phyloP scores from a whole-genome alignment of 805 yeast genomes.

The Kazachstania psychrophila region DNA sequence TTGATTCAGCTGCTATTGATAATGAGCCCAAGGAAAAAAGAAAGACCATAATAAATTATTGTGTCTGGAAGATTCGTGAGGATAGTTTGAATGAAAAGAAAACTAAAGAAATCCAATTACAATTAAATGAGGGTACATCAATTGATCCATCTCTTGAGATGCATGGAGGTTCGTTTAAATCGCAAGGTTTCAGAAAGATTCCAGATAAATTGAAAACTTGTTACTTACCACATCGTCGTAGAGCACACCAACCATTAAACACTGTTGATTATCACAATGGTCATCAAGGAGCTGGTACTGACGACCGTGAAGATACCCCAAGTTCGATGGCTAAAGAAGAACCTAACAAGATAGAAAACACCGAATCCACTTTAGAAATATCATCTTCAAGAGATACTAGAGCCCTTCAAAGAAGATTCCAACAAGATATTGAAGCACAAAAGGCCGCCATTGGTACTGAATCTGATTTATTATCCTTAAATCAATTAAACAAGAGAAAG shows the following conservation, averaged over 20 bases:
- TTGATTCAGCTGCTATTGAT: not conserved
- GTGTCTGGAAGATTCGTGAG: conserved; percentile 19
- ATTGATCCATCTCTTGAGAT: conserved; percentile 31
- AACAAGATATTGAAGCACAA: conserved; percentile 79
- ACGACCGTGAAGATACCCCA: conserved; percentile 32
- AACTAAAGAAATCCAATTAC: conserved; percentile 12
- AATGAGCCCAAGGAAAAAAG: not conserved
- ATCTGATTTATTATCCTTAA: conserved; percentile 70
- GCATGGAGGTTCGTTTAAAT: conserved; percentile 51
- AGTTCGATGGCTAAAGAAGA: conserved; percentile 13
- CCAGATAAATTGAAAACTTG: conserved; percentile 63
- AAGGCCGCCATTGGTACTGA: conserved; percentile 70
- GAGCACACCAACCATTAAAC: conserved; percentile 55
- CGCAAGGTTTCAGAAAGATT: conserved; percentile 66
- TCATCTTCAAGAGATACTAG: conserved; percentile 79
- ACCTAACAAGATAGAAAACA: conserved; percentile 12
- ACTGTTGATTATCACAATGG: conserved; percentile 53
- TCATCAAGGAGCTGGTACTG: conserved; percentile 30
- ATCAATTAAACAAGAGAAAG: conserved; percentile 79
- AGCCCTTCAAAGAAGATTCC: conserved; percentile 79
- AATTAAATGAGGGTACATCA: conserved; percentile 21
- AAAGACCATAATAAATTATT: conserved; percentile 10
- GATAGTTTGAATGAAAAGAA: conserved; percentile 7
- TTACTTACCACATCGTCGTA: conserved; percentile 76
- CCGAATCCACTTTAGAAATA: conserved; percentile 25